Evolutionary conservation across 2,329 filamentous ascomycete genomes (phyloP).

Genomic region (Dothideomycetidae sp.): DNA sequence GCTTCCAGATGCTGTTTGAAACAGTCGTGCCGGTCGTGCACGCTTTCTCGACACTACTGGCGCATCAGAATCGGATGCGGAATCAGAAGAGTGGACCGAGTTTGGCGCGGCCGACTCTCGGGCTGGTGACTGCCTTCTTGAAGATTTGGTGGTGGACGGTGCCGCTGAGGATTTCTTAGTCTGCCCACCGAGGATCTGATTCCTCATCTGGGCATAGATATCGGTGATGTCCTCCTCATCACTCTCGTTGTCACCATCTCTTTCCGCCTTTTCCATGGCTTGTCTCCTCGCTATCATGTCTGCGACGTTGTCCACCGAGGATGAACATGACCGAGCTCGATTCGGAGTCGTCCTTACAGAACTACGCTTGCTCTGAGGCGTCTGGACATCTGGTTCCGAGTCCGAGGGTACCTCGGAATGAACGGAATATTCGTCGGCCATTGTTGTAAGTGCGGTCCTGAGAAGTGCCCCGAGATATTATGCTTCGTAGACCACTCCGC

Average conservation of each 20-base stretch:
- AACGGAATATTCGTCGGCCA: background rate
- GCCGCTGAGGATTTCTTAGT: background rate
- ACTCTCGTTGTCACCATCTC: constrained; percentile 1
- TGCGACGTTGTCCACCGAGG: background rate
- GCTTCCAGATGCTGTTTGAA: background rate
- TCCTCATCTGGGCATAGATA: constrained; percentile 8
- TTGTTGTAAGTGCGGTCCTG: background rate
- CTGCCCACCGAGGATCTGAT: background rate
- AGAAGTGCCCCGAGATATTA: background rate
- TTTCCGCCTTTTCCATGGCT: constrained; percentile 1
- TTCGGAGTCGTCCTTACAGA: constrained; percentile 1
- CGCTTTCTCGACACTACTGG: constrained; percentile 3
- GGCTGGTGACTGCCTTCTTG: background rate
- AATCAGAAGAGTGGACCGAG: background rate
- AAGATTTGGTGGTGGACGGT: background rate
- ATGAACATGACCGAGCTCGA: background rate
- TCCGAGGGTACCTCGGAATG: background rate
- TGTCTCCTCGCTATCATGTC: background rate
- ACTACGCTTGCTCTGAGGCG: background rate
- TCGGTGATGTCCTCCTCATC: constrained; percentile 1
- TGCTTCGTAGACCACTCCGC: no score
- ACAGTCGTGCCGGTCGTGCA: background rate
- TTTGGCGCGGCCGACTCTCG: background rate
- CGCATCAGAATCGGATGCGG: constrained; percentile 3
- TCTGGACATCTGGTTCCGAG: background rate